These are phyloP conservation scores for Cryptococcus sp. DNA, from an alignment of 1,284 basidiomycete species.

Conservation along the genomic window DNA sequence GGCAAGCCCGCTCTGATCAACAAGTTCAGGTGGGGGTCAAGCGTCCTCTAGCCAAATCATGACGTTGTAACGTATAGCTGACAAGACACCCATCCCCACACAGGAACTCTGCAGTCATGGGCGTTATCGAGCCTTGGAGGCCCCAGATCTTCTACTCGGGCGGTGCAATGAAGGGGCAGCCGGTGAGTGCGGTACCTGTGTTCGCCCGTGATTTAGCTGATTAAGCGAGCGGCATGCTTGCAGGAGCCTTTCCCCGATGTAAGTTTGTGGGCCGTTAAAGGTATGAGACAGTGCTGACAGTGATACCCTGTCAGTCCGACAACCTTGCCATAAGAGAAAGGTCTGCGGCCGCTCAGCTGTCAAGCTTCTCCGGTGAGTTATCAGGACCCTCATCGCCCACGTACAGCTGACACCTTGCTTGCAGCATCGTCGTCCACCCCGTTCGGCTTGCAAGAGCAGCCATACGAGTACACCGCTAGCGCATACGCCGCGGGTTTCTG, in stretches of 20 bases:
- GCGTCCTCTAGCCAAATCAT: background rate
- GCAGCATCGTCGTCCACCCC: background rate
- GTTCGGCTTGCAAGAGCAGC: background rate
- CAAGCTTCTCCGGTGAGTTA: constrained; percentile 9
- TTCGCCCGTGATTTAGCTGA: background rate
- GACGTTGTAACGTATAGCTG: background rate
- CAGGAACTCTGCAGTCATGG: constrained; percentile 49
- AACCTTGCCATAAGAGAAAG: constrained; percentile 14
- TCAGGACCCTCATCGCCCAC: no score
- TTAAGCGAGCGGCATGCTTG: no score
- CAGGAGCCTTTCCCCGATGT: constrained; percentile 39
- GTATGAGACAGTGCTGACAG: background rate
- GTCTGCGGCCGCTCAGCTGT: constrained; percentile 13
- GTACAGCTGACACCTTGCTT: background rate
- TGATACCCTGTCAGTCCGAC: constrained; percentile 7
- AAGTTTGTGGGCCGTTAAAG: background rate
- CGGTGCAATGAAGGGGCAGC: constrained; percentile 35
- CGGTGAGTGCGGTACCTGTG: constrained; percentile 19
- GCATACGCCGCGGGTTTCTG: background rate
- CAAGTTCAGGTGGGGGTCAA: constrained; percentile 43
- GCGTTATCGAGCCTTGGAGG: constrained; percentile 43
- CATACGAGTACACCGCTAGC: background rate
- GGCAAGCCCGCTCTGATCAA: constrained; percentile 46
- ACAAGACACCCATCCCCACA: constrained; percentile 1
- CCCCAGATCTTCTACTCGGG: constrained; percentile 48